Evolutionary conservation across 2,329 filamentous ascomycete species (phyloP).

Genomic region (Acephala macrosclerotiorum): DNA sequence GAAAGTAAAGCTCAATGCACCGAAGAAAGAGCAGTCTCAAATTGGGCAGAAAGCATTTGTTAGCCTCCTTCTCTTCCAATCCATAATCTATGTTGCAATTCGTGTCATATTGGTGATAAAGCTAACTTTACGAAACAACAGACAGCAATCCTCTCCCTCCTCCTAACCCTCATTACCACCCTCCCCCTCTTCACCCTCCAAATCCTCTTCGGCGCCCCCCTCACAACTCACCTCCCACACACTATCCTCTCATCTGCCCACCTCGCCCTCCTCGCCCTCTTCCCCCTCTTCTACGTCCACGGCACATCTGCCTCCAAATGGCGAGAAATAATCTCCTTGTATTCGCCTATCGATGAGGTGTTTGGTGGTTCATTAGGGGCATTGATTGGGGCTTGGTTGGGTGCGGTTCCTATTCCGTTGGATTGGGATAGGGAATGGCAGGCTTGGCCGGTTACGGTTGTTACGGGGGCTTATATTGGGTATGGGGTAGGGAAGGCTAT

Average conservation of each 20-base stretch:
- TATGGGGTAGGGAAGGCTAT: constrained; percentile 74
- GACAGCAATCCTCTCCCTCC: constrained; percentile 74
- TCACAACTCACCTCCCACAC: constrained; percentile 80
- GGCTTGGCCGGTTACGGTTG: constrained; percentile 92
- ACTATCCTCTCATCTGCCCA: constrained; percentile 85
- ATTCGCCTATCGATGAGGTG: constrained; percentile 80
- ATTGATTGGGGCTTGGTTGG: constrained; percentile 85
- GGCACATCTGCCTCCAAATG: constrained; percentile 78
- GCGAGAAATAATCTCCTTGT: constrained; percentile 70
- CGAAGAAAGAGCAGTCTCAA: constrained; percentile 53
- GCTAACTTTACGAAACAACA: constrained; percentile 49
- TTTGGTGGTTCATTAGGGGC: constrained; percentile 85
- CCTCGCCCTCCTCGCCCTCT: constrained; percentile 78
- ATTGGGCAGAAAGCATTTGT: constrained; percentile 23
- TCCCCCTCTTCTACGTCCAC: constrained; percentile 85
- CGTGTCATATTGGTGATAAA: neutral
- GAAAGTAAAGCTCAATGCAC: constrained; percentile 61
- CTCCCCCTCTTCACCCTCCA: constrained; percentile 63
- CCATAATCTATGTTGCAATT: neutral
- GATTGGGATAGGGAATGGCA: constrained; percentile 99
- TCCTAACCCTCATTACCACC: constrained; percentile 55
- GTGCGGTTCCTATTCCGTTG: constrained; percentile 91
- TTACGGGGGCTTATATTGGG: constrained; percentile 83
- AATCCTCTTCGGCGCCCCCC: constrained; percentile 89
- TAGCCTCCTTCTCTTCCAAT: constrained; percentile 10